Conservation (phyloP, 2,329 filamentous ascomycete species). For the Emericellopsis atlantica region DNA sequence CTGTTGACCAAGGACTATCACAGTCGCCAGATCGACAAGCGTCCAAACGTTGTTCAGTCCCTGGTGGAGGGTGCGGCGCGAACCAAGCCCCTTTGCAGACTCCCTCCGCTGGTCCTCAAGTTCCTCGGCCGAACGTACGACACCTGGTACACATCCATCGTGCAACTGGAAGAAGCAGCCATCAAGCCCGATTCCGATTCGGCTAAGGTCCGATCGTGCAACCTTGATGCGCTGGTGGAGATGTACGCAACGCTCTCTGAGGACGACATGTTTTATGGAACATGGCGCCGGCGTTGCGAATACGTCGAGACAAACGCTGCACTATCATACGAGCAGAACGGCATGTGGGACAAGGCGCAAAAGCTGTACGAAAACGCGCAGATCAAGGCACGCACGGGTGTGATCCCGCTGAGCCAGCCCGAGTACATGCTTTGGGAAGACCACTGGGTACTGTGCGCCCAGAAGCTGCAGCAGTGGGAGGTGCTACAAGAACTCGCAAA, state of each 20-base stretch:
- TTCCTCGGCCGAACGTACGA: conserved; percentile 90
- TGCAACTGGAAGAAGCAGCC: conserved; percentile 80
- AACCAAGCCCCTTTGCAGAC: conserved; percentile 76
- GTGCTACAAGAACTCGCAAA: conserved; percentile 96
- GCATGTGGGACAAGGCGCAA: conserved; percentile 99
- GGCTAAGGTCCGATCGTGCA: conserved; percentile 76
- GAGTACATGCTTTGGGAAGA: conserved; percentile 99
- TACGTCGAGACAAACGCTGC: conserved; percentile 97
- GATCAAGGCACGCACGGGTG: conserved; percentile 89
- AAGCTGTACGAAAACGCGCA: conserved; percentile 93
- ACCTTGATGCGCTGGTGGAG: conserved; percentile 88
- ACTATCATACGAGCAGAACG: conserved; percentile 94
- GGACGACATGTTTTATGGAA: conserved; percentile 94
- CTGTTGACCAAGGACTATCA: conserved; percentile 94
- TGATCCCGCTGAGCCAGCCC: conserved; percentile 88
- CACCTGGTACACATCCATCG: conserved; percentile 90
- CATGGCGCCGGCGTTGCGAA: conserved; percentile 87
- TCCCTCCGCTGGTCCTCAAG: conserved; percentile 93
- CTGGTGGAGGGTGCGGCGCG: conserved; percentile 79
- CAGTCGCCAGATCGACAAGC: conserved; percentile 81
- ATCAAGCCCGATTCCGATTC: conserved; percentile 79
- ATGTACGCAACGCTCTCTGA: conserved; percentile 85
- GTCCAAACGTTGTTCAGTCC: conserved; percentile 91
- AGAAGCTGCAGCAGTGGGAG: conserved; percentile 98
- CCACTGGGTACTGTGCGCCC: conserved; percentile 94